Evolutionary conservation across 768 basidiomycete genomes (phyloP), one percentile per base, ranked within the genome.

Genomic region (Lactarius evosmus): DNA sequence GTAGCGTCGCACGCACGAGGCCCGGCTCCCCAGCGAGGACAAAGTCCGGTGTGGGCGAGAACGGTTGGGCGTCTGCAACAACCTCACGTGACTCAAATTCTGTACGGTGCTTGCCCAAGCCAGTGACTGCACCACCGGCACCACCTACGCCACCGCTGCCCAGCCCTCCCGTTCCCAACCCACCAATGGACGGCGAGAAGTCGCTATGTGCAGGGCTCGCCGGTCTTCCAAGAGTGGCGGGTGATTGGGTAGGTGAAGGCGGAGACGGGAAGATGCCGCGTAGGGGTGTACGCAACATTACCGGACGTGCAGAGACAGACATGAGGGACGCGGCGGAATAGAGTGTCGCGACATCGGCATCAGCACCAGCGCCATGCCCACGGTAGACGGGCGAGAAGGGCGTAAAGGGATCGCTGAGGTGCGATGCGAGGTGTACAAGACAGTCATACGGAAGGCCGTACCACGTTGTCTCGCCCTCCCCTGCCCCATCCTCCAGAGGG

Each of bases 261-360:
- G 63, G 33, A 9, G 63, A 50, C 68, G 62, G 70, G 57, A 80
- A 75, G 25, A 72, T 69, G 58, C 80, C 60, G 51, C 72, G 73
- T 34, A 78, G 69, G 2, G 79, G 75, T 19, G 78, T 73, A 38
- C 75, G 75, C 30, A 71, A 49, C 52, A 64, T 69, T 19, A 34
- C 22, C 38, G 65, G 67, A 49, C 75, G 77, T 27, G 77, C 74
- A 7, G 87, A 83, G 32, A 92, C 81, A 30, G 88, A 89, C 76
- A 85, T 83, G 27, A 93, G 78, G 2, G 88, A 91, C 6, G 89
- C 90, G 0, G 90, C 90, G n/a, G 90, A 90, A 73, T 93, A 94
- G 6, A 93, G 78, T 4, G 91, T 93, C 19, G 91, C 89, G 11
- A 91, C 88, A 57, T 95, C 93, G 0, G 88, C 80, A 73, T 93